Evolutionary conservation across 495 filamentous ascomycete genomes (phyloP).

Genomic region (Cercophora samala): DNA sequence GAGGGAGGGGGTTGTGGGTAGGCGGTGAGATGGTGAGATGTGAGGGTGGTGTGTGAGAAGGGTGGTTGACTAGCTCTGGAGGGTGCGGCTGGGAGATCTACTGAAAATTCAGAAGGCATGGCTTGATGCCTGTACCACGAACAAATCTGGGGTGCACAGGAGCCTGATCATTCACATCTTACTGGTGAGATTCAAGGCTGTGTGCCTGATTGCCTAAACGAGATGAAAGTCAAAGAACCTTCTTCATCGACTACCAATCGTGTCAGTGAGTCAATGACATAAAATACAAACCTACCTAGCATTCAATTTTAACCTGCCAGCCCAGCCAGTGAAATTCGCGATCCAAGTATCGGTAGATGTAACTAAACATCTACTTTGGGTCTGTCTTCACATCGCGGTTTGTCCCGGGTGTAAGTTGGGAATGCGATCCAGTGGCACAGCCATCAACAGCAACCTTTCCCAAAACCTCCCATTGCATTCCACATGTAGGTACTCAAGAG

Average conservation of each 20-base stretch:
- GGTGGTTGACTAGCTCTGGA: not conserved
- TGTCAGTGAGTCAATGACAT: not conserved
- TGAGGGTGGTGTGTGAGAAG: not conserved
- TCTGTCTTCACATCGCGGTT: not conserved
- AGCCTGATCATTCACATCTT: not conserved
- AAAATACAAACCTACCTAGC: too few species aligned
- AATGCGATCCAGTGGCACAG: not conserved
- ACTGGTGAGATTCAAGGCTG: not conserved
- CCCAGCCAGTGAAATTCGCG: not conserved
- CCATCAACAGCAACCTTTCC: not conserved
- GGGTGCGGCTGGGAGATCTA: too few species aligned
- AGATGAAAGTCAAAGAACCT: not conserved
- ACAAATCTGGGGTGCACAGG: too few species aligned
- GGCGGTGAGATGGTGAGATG: too few species aligned
- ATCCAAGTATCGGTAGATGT: not conserved
- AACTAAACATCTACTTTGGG: not conserved
- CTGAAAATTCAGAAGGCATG: too few species aligned
- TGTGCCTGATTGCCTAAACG: not conserved
- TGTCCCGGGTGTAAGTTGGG: not conserved
- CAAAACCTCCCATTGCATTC: not conserved
- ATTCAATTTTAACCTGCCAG: not conserved
- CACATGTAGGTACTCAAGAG: not conserved
- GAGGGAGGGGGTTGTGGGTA: not conserved
- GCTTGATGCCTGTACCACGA: too few species aligned
- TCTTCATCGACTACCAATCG: not conserved